Base-by-base conservation (phyloP, 805 yeast genomes). In the Barnettozyma pratensis region DNA sequence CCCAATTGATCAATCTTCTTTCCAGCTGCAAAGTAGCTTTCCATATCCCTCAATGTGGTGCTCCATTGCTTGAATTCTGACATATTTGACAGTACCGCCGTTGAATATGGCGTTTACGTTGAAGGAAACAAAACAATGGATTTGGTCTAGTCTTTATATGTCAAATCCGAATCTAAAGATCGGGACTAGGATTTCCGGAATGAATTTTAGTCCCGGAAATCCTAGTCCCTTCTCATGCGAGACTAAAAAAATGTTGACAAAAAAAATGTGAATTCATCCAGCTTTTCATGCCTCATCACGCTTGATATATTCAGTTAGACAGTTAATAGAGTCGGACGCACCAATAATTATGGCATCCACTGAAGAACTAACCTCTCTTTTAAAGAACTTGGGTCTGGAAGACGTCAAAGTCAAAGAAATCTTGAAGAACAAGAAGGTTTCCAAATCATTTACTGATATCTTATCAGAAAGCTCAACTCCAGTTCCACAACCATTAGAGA, bases 351-450 rank as follows among this genome's bases (percentile, higher is more conserved):
- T 51, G 54, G 43, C 56, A 28, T 63, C 66, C 34, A 59, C 69
- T 29, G 77, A 72, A 35, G 69, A 63, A 19, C 56, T 73, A 14
- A 61, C 70, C 27, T 50, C 55, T 31, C 56, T 58, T 4, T 66
- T 73, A 45, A 56, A 62, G 47, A 52, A 56, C n/a, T 54, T 84
- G 49, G 95, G 95, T 11, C 80, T 87, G 56, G 80, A 77, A 57
- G 92, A 85, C 14, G 73, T 80, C 57, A 88, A 87, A 65, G 74
- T 87, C 51, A 79, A 81, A 44, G 98, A 94, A 62, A 83, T 90
- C 49, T 66, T 81, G 48, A 92, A 89, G 66, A 92, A 94, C 71
- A 82, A 83, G 64, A 91, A 91, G 66, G 95, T 91, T 38, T 78
- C 92, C 14, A 71, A 72, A 38, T 79, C 96, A 1, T 74, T 94